phyloP scores from a whole-genome alignment of 352 stramenopile genomes.

The Hyaloperonospora arabidopsidis region DNA sequence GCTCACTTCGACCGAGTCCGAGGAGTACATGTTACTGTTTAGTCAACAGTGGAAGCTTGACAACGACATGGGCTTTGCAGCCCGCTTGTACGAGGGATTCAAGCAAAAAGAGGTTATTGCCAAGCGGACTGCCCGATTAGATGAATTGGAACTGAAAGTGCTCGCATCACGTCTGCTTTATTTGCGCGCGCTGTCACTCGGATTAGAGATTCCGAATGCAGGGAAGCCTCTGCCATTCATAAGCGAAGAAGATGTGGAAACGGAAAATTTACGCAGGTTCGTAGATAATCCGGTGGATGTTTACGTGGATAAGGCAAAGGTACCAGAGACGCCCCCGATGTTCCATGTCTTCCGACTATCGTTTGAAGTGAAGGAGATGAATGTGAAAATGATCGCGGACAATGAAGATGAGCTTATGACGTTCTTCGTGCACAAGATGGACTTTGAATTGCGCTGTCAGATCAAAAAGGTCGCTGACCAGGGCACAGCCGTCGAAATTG shows the following conservation, averaged over 20 bases:
- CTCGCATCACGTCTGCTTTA: slow-evolving; percentile 54
- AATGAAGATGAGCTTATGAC: slow-evolving; percentile 40
- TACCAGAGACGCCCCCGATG: slow-evolving; percentile 36
- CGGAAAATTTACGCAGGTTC: slow-evolving; percentile 55
- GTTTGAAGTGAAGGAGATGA: slow-evolving; percentile 43
- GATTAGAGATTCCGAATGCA: slow-evolving; percentile 55
- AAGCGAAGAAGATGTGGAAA: slow-evolving; percentile 35
- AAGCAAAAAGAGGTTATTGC: slow-evolving; percentile 38
- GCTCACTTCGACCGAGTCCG: slow-evolving; percentile 29
- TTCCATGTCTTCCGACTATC: slow-evolving; percentile 52
- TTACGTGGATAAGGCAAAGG: slow-evolving; percentile 44
- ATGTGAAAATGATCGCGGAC: slow-evolving; percentile 46
- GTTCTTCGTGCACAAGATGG: slow-evolving; percentile 47
- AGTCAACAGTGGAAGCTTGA: slow-evolving; percentile 49
- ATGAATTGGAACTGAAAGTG: slow-evolving; percentile 47
- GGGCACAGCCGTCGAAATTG: slow-evolving; percentile 36
- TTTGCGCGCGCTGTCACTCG: slow-evolving; percentile 48
- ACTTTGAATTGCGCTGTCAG: slow-evolving; percentile 37
- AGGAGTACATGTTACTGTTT: slow-evolving; percentile 61
- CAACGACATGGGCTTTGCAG: slow-evolving; percentile 37
- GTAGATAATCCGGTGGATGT: slow-evolving; percentile 51
- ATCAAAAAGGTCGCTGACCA: slow-evolving; percentile 40
- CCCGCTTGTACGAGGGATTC: slow-evolving; percentile 33
- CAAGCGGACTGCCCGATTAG: slow-evolving; percentile 33
- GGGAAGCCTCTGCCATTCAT: slow-evolving; percentile 43